Evolutionary conservation across 352 stramenopile species (phyloP), one percentile per base, ranked within the genome.

Genomic region (Phytophthora sp.): DNA sequence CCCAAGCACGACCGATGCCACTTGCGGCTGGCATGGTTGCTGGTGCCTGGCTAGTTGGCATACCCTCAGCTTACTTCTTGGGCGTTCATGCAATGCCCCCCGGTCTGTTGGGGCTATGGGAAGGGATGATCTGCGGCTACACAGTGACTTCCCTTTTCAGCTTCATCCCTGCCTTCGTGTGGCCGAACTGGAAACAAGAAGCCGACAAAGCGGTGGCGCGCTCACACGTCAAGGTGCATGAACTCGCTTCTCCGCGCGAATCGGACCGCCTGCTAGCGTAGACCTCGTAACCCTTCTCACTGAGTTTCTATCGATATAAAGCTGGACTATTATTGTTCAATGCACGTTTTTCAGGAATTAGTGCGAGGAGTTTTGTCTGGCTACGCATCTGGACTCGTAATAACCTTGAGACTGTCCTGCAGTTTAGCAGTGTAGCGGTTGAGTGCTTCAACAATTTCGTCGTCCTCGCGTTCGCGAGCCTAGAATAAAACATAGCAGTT

Each of bases 391-490:
- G 87, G 86, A 42, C 83, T 89, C 30, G 91, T 96, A 67, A 97
- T 96, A 65, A 98, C 86, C 48, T 95, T 95, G 61, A 98, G 87
- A 67, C 88, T 97, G 45, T 93, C 84, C 67, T 98, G 94, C 9
- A 98, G 63, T 75, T 98, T 96, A 53, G 89, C 76, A 0, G 93
- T 98, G 72, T 98, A 98, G 32, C 88, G 67, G 69, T 98, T 97
- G 54, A 98, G 84, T 28, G 90, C 92, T 49, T 94, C 84, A 15
- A 98, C 91, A 66, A 98, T 98, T 62, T 97, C 85, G 66, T 98
- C 89, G 79, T 99, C 95, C 63, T 96, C 87, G 24, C 81, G 69
- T 54, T 97, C 78, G 20, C 94, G 84, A 26, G 97, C 87, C 69
- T 88, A 24, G 10, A 30, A 20, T 13, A 5, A 39, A 26, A 24